A percentile compares a stretch with the other conserved stretches of the same genome.
Evolutionary conservation across 2,329 filamentous ascomycete species (phyloP).

Genomic region (Rhexocercosporidium sp.): DNA sequence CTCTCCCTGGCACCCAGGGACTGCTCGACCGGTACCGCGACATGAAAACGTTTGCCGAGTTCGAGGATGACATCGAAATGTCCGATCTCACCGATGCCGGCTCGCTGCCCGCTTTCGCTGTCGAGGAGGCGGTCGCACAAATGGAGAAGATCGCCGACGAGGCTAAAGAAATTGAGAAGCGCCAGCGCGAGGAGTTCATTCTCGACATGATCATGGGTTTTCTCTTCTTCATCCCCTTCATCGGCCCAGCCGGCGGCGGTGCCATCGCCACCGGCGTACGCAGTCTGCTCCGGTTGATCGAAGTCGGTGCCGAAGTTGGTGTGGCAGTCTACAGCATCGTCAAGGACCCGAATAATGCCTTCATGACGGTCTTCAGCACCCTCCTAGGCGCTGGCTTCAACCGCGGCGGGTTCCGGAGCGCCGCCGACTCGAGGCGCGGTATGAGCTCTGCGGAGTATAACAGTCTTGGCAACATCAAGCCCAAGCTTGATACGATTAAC

Average conservation of each 20-base stretch:
- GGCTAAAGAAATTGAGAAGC: neutral
- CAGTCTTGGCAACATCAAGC: neutral
- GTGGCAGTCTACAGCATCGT: neutral
- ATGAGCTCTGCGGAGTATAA: neutral
- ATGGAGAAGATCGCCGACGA: neutral
- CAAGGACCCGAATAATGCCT: neutral
- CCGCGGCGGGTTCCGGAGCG: neutral
- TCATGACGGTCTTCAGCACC: constrained; percentile 1
- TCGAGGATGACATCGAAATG: neutral
- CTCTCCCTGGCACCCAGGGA: neutral
- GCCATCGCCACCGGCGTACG: neutral
- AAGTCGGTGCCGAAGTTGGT: neutral
- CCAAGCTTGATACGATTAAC: neutral
- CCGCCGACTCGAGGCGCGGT: neutral
- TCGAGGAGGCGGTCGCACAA: neutral
- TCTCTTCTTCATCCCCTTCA: constrained; percentile 1
- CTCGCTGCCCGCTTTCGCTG: neutral
- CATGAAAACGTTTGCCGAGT: neutral
- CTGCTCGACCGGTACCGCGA: neutral
- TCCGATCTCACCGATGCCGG: neutral
- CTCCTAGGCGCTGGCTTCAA: neutral
- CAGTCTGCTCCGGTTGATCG: neutral
- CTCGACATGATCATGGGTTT: neutral
- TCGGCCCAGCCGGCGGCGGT: neutral
- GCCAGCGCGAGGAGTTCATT: neutral